A percentile compares a stretch with the other conserved stretches of the same genome.
phyloP scores from a whole-genome alignment of 1,284 basidiomycete genomes.

The Cryptococcus floricola region DNA sequence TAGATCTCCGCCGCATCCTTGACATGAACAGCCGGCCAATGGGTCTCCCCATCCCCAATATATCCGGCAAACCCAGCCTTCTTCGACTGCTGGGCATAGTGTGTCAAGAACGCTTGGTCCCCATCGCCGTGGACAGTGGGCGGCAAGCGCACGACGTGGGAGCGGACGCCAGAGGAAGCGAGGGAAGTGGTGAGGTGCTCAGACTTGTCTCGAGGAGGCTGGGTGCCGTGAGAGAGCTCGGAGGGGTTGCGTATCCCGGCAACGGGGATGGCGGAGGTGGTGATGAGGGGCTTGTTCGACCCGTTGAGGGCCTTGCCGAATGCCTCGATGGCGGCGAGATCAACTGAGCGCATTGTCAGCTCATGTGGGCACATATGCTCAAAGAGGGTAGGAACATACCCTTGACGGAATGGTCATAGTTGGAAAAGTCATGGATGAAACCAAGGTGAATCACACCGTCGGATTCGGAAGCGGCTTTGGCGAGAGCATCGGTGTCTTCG shows the following conservation, averaged over 20 bases:
- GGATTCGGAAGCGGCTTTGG: conserved; percentile 14
- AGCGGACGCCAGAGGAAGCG: conserved; percentile 13
- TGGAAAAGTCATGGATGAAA: conserved; percentile 23
- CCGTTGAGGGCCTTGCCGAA: conserved; percentile 20
- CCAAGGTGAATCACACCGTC: conserved; percentile 38
- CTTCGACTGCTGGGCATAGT: conserved; percentile 10
- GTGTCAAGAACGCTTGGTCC: conserved; percentile 17
- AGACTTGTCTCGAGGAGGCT: conserved; percentile 4
- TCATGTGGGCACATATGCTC: too few relatives aligned
- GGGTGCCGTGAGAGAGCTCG: not conserved
- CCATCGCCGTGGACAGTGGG: conserved; percentile 23
- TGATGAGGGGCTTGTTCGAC: conserved; percentile 24
- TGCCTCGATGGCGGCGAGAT: conserved; percentile 15
- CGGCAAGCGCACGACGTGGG: conserved; percentile 20
- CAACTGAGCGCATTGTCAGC: conserved; percentile 1
- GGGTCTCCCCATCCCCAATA: conserved; percentile 15
- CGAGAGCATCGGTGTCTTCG: conserved; percentile 24
- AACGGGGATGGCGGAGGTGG: conserved; percentile 8
- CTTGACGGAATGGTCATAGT: conserved; percentile 5
- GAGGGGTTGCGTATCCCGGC: not conserved
- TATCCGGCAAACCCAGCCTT: conserved; percentile 16
- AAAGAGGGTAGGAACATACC: not conserved
- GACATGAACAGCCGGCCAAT: conserved; percentile 21
- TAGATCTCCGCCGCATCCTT: conserved; percentile 27
- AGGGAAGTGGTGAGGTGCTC: conserved; percentile 9